Conservation (phyloP, 1,284 basidiomycete species). For the Rhodofomes roseus region DNA sequence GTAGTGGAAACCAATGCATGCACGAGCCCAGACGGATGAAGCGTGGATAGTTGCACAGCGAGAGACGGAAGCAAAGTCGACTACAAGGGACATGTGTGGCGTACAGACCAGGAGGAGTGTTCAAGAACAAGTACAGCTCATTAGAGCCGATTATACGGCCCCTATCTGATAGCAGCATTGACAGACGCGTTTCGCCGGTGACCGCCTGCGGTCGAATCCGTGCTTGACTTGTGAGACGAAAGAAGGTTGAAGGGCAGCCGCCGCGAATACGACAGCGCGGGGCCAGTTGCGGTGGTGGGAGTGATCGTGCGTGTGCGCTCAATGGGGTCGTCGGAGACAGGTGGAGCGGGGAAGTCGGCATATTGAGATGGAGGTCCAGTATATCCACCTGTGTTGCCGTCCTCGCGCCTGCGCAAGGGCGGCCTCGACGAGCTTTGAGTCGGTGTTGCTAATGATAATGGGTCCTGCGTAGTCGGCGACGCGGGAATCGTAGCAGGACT, state of each 20-base stretch:
- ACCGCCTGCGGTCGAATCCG: slow-evolving; percentile 36
- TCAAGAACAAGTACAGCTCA: slow-evolving; percentile 3
- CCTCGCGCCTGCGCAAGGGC: slow-evolving; percentile 14
- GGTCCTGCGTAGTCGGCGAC: slow-evolving; percentile 28
- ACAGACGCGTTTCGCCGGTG: slow-evolving; percentile 64
- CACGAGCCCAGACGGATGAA: background rate
- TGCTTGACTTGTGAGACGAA: slow-evolving; percentile 35
- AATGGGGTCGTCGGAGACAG: slow-evolving; percentile 26
- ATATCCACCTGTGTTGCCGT: slow-evolving; percentile 34
- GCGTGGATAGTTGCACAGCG: slow-evolving; percentile 18
- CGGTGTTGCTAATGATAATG: slow-evolving; percentile 20
- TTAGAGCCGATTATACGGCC: slow-evolving; percentile 2
- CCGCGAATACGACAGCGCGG: slow-evolving; percentile 42
- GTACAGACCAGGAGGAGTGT: slow-evolving; percentile 1
- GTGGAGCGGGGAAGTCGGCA: slow-evolving; percentile 68
- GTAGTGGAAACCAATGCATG: background rate
- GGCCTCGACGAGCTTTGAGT: slow-evolving; percentile 23
- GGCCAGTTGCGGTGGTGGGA: slow-evolving; percentile 28
- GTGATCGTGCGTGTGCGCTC: slow-evolving; percentile 14
- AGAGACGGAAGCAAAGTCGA: slow-evolving; percentile 3
- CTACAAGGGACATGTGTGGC: slow-evolving; percentile 1
- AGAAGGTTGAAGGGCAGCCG: slow-evolving; percentile 66
- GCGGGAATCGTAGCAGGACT: slow-evolving; percentile 46
- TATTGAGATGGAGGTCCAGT: slow-evolving; percentile 65
- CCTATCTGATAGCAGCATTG: slow-evolving; percentile 42